phyloP scores from a whole-genome alignment of 495 filamentous ascomycete genomes.

The Astrothelium macrocarpum region DNA sequence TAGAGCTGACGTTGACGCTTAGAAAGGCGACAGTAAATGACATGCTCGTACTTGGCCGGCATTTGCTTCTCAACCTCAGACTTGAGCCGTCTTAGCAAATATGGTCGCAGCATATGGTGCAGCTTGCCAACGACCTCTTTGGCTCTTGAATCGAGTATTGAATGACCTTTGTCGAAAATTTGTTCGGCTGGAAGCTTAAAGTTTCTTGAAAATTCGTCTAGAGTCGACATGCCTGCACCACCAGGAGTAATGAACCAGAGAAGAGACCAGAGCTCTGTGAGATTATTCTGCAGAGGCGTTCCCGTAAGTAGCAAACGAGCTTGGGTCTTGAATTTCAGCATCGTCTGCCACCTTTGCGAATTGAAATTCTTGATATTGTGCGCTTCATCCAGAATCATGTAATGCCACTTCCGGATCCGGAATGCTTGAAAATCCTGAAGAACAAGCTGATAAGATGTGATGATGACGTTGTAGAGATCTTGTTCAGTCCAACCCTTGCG shows the following conservation, averaged over 20 bases:
- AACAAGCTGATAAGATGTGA: constrained; percentile 95
- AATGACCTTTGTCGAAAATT: constrained; percentile 86
- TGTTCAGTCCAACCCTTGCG: constrained; percentile 82
- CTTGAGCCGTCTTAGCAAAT: constrained; percentile 85
- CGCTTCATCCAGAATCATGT: constrained; percentile 96
- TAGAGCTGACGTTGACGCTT: constrained; percentile 93
- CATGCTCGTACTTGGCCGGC: constrained; percentile 95
- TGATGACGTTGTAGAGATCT: constrained; percentile 74
- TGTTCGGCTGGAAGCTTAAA: constrained; percentile 88
- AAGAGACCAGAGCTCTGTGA: constrained; percentile 94
- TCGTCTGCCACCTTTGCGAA: constrained; percentile 88
- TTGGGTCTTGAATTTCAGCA: constrained; percentile 82
- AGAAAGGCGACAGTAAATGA: constrained; percentile 87
- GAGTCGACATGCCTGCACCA: constrained; percentile 49
- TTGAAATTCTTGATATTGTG: constrained; percentile 99
- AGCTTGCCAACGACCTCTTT: constrained; percentile 81
- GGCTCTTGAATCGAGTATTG: constrained; percentile 87
- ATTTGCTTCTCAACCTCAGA: constrained; percentile 99
- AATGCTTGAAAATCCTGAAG: constrained; percentile 88
- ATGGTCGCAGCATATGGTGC: constrained; percentile 85
- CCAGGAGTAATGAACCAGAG: constrained; percentile 91
- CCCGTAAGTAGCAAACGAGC: constrained; percentile 85
- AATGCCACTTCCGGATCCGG: constrained; percentile 89
- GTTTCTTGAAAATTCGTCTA: constrained; percentile 88
- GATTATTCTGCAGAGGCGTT: constrained; percentile 92